A percentile compares a stretch with the other conserved stretches of the same genome.
Conservation (phyloP, 345 rosid genomes). For the Moricandia moricandioides region DNA sequence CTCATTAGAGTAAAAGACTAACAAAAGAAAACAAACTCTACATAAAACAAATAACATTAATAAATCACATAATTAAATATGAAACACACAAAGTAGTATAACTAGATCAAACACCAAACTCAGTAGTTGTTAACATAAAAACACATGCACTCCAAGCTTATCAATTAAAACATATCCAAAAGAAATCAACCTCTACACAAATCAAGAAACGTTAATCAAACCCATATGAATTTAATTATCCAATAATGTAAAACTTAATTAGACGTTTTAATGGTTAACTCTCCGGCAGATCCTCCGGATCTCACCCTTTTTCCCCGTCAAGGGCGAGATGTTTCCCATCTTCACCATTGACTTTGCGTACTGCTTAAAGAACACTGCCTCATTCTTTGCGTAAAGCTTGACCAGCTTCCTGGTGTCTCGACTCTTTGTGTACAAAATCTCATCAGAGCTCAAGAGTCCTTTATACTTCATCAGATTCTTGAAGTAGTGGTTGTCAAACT, state of each 20-base stretch:
- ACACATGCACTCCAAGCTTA: background rate
- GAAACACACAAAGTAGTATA: background rate
- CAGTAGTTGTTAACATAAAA: background rate
- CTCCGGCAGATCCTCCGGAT: constrained; percentile 60
- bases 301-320: constrained; percentile 64
- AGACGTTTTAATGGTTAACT: constrained; percentile 38
- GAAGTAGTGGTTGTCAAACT: constrained; percentile 72
- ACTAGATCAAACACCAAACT: background rate
- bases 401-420: constrained; percentile 52
- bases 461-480: constrained; percentile 57
- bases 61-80: background rate
- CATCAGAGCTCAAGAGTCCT: constrained; percentile 71
- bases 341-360: constrained; percentile 70
- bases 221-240: background rate
- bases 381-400: constrained; percentile 51
- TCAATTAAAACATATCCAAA: background rate
- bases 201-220: constrained; percentile 16
- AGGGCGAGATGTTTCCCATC: constrained; percentile 73
- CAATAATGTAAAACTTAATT: background rate
- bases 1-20: background rate
- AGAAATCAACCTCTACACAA: background rate
- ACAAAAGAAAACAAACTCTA: background rate
- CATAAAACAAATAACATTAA: background rate
- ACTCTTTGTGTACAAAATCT: constrained; percentile 58
- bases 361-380: constrained; percentile 57